Percentiles rank a stretch among this genome's conserved stretches.
These are phyloP conservation scores for Camelina neglecta DNA, from an alignment of 345 rosid species.

Conservation along the genomic window DNA sequence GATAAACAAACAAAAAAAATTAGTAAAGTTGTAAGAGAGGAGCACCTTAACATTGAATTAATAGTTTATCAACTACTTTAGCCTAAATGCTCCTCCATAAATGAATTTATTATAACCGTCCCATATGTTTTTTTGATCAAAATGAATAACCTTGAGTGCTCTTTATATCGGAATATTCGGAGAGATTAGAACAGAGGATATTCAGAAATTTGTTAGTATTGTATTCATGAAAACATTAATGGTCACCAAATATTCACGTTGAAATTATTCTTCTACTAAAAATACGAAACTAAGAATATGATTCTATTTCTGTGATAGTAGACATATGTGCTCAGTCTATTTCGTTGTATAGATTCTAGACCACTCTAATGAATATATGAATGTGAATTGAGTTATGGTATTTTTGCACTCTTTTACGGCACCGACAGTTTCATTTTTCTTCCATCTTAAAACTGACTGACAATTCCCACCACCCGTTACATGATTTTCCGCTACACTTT, in stretches of 20 bases:
- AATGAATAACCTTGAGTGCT: constrained; percentile 11
- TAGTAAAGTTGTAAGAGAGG: no score
- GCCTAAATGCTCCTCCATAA: constrained; percentile 23
- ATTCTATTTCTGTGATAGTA: constrained; percentile 33
- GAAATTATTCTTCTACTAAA: neutral
- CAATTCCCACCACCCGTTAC: constrained; percentile 2
- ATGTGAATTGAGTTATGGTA: constrained; percentile 35
- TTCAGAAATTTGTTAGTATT: constrained; percentile 20
- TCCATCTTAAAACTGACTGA: neutral
- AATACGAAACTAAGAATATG: constrained; percentile 24
- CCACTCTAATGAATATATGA: constrained; percentile 25
- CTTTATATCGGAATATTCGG: constrained; percentile 26
- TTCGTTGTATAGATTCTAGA: constrained; percentile 18
- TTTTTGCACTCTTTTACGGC: constrained; percentile 37
- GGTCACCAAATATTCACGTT: constrained; percentile 23
- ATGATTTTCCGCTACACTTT: constrained; percentile 5
- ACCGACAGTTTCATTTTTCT: constrained; percentile 32
- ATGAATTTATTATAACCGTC: constrained; percentile 1
- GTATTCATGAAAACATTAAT: constrained; percentile 14
- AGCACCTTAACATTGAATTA: no score
- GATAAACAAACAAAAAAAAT: no score
- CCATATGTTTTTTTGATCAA: neutral
- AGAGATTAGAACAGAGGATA: constrained; percentile 25
- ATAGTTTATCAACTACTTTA: constrained; percentile 25
- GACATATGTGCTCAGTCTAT: constrained; percentile 23